phyloP scores from a whole-genome alignment of 2,329 filamentous ascomycete genomes.

The Eutypa lata region DNA sequence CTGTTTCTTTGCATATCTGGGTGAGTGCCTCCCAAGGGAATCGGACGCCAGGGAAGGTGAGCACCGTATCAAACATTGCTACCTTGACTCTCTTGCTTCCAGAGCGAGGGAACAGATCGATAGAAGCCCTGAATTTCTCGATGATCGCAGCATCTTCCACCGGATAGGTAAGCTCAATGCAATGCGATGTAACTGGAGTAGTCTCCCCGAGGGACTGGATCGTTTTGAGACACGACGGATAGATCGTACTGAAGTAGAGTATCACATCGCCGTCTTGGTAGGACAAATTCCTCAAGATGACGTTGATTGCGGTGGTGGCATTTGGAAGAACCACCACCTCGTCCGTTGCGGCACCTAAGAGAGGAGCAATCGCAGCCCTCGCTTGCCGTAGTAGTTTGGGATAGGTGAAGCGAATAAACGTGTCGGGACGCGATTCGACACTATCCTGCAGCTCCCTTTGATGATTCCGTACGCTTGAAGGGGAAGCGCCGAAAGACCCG shows the following conservation, averaged over 20 bases:
- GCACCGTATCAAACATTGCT: constrained; percentile 69
- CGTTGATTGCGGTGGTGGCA: constrained; percentile 67
- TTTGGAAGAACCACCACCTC: constrained; percentile 69
- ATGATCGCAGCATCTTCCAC: constrained; percentile 58
- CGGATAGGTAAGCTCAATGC: constrained; percentile 58
- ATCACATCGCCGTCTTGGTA: constrained; percentile 62
- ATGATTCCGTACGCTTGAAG: constrained; percentile 49
- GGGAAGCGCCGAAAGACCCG: constrained; percentile 68
- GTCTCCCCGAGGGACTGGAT: constrained; percentile 60
- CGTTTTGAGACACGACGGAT: constrained; percentile 64
- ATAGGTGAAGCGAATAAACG: constrained; percentile 61
- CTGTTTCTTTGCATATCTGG: constrained; percentile 52
- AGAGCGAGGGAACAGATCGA: constrained; percentile 41
- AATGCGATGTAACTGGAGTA: constrained; percentile 36
- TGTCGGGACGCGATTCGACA: constrained; percentile 60
- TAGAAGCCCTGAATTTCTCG: constrained; percentile 46
- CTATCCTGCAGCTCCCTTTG: constrained; percentile 52
- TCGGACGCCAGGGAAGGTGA: constrained; percentile 64
- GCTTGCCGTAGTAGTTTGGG: constrained; percentile 52
- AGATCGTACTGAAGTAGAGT: constrained; percentile 65
- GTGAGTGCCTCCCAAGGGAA: constrained; percentile 67
- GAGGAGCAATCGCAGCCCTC: constrained; percentile 55
- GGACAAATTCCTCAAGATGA: constrained; percentile 61
- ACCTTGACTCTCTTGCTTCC: constrained; percentile 55
- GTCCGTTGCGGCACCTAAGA: constrained; percentile 56